A percentile compares a stretch with the other conserved stretches of the same genome.
Evolutionary conservation across 1,139 yeast species (phyloP).

Genomic region (Pichia terricola): DNA sequence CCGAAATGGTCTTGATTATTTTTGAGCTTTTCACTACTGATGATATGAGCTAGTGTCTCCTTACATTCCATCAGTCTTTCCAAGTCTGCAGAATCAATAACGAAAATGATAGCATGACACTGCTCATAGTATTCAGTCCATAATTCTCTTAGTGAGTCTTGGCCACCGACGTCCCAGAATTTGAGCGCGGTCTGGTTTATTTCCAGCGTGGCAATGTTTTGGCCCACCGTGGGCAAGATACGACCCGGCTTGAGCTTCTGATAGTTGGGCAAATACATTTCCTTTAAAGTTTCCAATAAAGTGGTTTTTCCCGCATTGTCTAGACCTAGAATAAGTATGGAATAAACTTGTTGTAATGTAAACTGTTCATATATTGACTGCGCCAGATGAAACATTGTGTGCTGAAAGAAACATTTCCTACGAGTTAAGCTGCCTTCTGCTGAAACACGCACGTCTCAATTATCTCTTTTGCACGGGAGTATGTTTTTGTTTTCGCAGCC

Average conservation of each 20-base stretch:
- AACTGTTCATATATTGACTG: constrained; percentile 17
- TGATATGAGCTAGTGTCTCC: constrained; percentile 42
- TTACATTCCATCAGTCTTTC: constrained; percentile 78
- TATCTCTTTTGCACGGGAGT: too few species aligned
- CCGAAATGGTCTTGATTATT: too few species aligned
- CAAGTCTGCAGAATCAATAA: constrained; percentile 84
- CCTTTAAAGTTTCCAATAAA: constrained; percentile 54
- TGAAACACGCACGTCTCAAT: too few species aligned
- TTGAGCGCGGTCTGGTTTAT: constrained; percentile 37
- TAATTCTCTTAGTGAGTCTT: constrained; percentile 65
- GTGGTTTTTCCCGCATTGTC: constrained; percentile 97
- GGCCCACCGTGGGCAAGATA: constrained; percentile 67
- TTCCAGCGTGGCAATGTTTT: constrained; percentile 37
- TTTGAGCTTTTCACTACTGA: constrained; percentile 36
- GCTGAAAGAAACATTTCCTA: not conserved
- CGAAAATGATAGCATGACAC: constrained; percentile 86
- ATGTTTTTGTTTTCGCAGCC: too few species aligned
- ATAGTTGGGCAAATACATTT: constrained; percentile 34
- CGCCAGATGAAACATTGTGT: constrained; percentile 55
- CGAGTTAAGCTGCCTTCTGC: not conserved
- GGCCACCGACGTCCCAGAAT: constrained; percentile 97
- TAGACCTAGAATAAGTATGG: constrained; percentile 74
- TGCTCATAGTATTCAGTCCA: constrained; percentile 83
- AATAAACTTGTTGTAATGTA: constrained; percentile 56
- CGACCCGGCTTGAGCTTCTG: constrained; percentile 37